phyloP scores from a whole-genome alignment of 2,329 filamentous ascomycete genomes.

The Aureobasidium sp. region DNA sequence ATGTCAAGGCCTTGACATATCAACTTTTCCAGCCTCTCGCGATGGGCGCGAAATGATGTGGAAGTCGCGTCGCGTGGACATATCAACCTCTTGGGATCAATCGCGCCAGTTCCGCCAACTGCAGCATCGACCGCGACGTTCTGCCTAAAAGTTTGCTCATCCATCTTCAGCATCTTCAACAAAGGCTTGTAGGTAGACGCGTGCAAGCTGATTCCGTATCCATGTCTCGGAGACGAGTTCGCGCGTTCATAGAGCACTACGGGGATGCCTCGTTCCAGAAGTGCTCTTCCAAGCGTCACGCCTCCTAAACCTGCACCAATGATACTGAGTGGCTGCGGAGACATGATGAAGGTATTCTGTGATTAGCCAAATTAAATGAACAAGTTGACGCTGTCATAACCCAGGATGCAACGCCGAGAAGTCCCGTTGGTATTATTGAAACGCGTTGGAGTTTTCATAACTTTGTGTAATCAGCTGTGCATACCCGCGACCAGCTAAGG shows the following conservation, averaged over 20 bases:
- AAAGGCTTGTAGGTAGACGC: slow-evolving; percentile 28
- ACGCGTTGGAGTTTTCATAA: background rate
- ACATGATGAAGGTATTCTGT: slow-evolving; percentile 16
- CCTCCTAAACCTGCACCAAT: slow-evolving; percentile 42
- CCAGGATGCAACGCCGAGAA: background rate
- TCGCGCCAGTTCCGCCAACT: slow-evolving; percentile 24
- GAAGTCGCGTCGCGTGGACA: slow-evolving; percentile 2
- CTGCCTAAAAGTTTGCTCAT: slow-evolving; percentile 27
- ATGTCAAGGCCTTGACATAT: slow-evolving; percentile 33
- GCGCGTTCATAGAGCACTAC: slow-evolving; percentile 31
- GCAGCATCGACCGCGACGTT: slow-evolving; percentile 29
- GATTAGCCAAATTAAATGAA: background rate
- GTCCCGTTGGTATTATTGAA: background rate
- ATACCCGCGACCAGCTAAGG: background rate
- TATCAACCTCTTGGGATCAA: slow-evolving; percentile 14
- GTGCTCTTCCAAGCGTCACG: slow-evolving; percentile 33
- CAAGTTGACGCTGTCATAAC: background rate
- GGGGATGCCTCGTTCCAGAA: slow-evolving; percentile 29
- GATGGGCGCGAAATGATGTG: slow-evolving; percentile 30
- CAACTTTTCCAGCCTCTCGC: slow-evolving; percentile 30
- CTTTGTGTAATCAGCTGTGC: background rate
- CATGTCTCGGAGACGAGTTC: slow-evolving; percentile 24
- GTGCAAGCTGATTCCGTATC: slow-evolving; percentile 36
- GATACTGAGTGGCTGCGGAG: slow-evolving; percentile 34
- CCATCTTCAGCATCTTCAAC: slow-evolving; percentile 27